Evolutionary conservation across 2,329 filamentous ascomycete genomes (phyloP).

Genomic region (Geoglossum cookeanum): DNA sequence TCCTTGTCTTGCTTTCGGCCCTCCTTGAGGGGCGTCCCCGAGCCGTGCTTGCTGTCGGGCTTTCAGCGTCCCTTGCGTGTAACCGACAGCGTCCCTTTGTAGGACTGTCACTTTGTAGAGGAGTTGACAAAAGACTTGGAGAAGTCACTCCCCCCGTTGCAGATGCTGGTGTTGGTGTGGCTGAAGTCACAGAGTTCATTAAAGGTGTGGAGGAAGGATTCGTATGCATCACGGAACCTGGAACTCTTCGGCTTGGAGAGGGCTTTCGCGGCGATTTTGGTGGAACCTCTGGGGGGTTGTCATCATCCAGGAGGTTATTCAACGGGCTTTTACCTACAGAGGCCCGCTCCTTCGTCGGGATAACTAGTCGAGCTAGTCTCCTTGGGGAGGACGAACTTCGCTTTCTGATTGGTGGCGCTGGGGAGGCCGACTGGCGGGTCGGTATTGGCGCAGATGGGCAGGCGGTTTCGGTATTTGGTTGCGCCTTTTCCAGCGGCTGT

Average conservation of each 20-base stretch:
- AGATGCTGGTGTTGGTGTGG: slow-evolving; percentile 33
- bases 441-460: slow-evolving; percentile 11
- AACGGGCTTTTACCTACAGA: slow-evolving; percentile 20
- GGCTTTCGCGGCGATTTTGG: slow-evolving; percentile 27
- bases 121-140: slow-evolving; percentile 27
- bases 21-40: slow-evolving; percentile 40
- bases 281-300: slow-evolving; percentile 23
- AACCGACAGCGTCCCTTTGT: slow-evolving; percentile 11
- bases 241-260: slow-evolving; percentile 26
- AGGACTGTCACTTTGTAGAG: slow-evolving; percentile 14
- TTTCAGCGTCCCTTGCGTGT: slow-evolving; percentile 10
- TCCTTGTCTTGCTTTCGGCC: slow-evolving; percentile 20
- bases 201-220: slow-evolving; percentile 18
- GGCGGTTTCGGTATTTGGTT: slow-evolving; percentile 13
- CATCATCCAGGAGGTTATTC: slow-evolving; percentile 28
- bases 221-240: slow-evolving; percentile 27
- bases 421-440: not conserved
- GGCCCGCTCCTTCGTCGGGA: slow-evolving; percentile 25
- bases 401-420: slow-evolving; percentile 10
- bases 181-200: slow-evolving; percentile 19
- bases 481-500: slow-evolving; percentile 7
- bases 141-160: slow-evolving; percentile 24
- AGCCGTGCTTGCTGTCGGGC: slow-evolving; percentile 31
- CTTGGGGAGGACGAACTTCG: slow-evolving; percentile 33
- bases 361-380: slow-evolving; percentile 36